Base-by-base conservation (phyloP, 768 basidiomycete genomes). In the Chiua virens region DNA sequence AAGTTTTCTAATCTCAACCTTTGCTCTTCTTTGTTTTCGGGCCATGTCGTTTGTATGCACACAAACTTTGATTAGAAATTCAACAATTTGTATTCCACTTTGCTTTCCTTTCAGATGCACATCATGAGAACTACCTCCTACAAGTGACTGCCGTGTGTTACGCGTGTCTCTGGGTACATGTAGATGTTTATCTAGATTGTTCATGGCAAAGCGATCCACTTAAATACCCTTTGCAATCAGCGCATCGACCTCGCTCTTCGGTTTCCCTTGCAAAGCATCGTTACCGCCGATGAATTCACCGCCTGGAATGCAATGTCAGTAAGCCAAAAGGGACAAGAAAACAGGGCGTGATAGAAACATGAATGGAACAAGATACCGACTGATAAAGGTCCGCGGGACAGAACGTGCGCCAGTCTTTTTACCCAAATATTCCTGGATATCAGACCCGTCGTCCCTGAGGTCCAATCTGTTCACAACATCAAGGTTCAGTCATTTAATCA, bases 301-400 rank as follows among this genome's bases (percentile, higher is more conserved):
- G 22, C 41, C 65, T 66, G 21, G n/a, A 20, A 50, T 35, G 14
- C 22, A 3, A 2, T 9, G 13, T 47, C 11, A 54, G 32, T 3
- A 17, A 2, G 9, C 34, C 5, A 17, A 38, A 20, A 22, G 23
- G 9, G 15, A 32, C 20, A 28, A 4, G 15, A 4, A 15, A 11
- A 18, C 17, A 5, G 34, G 13, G 0, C 27, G 27, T 27, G 21
- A 32, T 0, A 30, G 30, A 10, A 5, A 11, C 14, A 10, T 6
- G 6, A n/a, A 28, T 27, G 8, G 23, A 28, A n/a, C 8, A 13
- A 21, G 27, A 45, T 4, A 64, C 76, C 46, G 53, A 89, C 87
- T 79, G 62, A 92, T 78, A 72, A 89, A 92, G 51, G 89, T 76
- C 62, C 83, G 87, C 27, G 90, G 90, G 6, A 92, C 90, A 11